A percentile compares a stretch with the other conserved stretches of the same genome.
Conservation (phyloP, 1,284 basidiomycete genomes). For the Neolentinus lepideus region DNA sequence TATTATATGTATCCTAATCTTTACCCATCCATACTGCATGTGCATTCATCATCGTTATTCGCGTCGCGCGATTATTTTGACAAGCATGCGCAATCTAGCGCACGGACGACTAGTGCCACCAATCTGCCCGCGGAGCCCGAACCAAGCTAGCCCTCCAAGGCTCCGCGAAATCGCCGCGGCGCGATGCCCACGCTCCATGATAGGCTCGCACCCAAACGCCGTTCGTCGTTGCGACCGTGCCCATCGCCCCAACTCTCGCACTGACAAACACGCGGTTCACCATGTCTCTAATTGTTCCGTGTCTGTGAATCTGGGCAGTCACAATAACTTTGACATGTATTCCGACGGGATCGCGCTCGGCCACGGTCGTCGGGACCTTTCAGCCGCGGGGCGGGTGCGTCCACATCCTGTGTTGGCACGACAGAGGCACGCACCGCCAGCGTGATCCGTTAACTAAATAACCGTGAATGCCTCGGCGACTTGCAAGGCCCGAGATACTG, state of each 20-base stretch:
- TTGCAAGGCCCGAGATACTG: too few relatives aligned
- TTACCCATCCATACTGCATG: background rate
- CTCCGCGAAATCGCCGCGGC: background rate
- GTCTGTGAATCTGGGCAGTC: too few relatives aligned
- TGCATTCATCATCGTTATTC: background rate
- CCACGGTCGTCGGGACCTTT: too few relatives aligned
- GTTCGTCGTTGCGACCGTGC: background rate
- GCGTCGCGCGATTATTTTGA: too few relatives aligned
- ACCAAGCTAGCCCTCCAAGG: background rate
- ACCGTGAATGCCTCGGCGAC: too few relatives aligned
- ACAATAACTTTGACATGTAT: background rate
- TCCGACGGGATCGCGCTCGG: background rate
- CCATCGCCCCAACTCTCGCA: background rate
- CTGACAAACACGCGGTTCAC: too few relatives aligned
- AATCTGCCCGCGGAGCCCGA: background rate
- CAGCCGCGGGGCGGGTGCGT: background rate
- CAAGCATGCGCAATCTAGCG: too few relatives aligned
- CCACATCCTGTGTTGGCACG: background rate
- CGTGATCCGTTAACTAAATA: background rate
- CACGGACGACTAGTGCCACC: too few relatives aligned
- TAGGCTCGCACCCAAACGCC: background rate
- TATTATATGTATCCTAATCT: background rate
- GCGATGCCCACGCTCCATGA: background rate
- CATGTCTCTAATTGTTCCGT: too few relatives aligned
- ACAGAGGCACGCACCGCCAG: background rate